Conservation (phyloP, 2,329 filamentous ascomycete genomes). For the Aspergillaceae sp. region DNA sequence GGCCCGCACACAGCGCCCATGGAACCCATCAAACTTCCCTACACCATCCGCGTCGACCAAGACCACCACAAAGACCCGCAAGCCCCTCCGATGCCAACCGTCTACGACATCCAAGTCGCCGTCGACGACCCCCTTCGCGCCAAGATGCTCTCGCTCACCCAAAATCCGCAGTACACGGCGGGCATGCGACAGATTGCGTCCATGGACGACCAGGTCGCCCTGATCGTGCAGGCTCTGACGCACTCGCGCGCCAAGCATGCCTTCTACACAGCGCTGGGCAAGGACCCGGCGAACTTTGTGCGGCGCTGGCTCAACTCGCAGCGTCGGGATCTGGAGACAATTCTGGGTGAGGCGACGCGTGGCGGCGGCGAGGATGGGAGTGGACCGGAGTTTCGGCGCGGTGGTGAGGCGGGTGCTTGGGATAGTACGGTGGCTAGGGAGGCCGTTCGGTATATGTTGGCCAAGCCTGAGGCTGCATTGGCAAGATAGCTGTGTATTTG, state of each 20-base stretch:
- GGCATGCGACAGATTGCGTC: constrained; percentile 67
- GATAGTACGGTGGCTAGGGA: constrained; percentile 53
- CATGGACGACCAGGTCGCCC: constrained; percentile 77
- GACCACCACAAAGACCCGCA: constrained; percentile 58
- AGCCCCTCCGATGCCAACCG: constrained; percentile 56
- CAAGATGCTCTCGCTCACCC: constrained; percentile 56
- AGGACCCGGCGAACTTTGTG: constrained; percentile 77
- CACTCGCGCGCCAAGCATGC: constrained; percentile 83
- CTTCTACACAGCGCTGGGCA: constrained; percentile 70
- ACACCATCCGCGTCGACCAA: constrained; percentile 89
- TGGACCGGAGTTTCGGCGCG: constrained; percentile 38
- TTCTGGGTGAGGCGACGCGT: constrained; percentile 70
- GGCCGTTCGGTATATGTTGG: constrained; percentile 54
- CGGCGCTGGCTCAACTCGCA: constrained; percentile 84
- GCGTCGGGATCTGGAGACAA: constrained; percentile 79
- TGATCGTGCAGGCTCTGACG: constrained; percentile 71
- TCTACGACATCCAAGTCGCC: constrained; percentile 82
- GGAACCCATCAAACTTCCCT: constrained; percentile 72
- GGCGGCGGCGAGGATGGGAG: constrained; percentile 46
- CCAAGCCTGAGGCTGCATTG: constrained; percentile 35
- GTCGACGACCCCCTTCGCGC: constrained; percentile 73
- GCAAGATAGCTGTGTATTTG: constrained; percentile 16
- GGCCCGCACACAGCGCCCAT: constrained; percentile 69
- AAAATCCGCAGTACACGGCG: constrained; percentile 60
- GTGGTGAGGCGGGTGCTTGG: constrained; percentile 55